Evolutionary conservation across 1,284 basidiomycete genomes (phyloP).

Genomic region (Cutaneotrichosporon sp.): DNA sequence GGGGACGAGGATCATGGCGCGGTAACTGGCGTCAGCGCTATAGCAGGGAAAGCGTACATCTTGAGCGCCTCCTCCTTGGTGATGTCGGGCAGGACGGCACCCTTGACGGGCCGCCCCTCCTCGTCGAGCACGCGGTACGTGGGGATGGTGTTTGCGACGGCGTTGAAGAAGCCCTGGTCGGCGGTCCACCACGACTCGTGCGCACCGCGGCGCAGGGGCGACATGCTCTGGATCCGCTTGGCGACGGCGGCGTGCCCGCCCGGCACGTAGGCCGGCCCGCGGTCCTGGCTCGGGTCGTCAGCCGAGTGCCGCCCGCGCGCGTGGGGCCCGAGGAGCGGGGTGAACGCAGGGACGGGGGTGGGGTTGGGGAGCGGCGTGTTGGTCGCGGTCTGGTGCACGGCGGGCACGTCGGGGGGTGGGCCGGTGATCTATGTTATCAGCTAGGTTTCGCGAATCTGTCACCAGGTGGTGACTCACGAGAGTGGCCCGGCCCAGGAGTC

Average conservation of each 20-base stretch:
- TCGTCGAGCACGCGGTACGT: constrained; percentile 81
- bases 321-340: constrained; percentile 30
- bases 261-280: constrained; percentile 40
- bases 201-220: constrained; percentile 45
- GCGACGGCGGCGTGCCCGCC: constrained; percentile 41
- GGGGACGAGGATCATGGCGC: constrained; percentile 80
- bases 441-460: not conserved
- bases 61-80: constrained; percentile 69
- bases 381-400: constrained; percentile 27
- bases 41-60: no score
- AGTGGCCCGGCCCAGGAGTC: constrained; percentile 7
- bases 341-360: constrained; percentile 38
- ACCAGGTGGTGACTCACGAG: constrained; percentile 5
- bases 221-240: constrained; percentile 38
- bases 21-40: constrained; percentile 60
- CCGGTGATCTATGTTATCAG: constrained; percentile 55
- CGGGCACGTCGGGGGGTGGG: constrained; percentile 41
- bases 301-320: constrained; percentile 25
- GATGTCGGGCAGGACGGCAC: constrained; percentile 71
- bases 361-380: constrained; percentile 40
- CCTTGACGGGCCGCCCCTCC: constrained; percentile 68
- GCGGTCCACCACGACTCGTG: constrained; percentile 53
- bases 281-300: constrained; percentile 22
- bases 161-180: constrained; percentile 51
- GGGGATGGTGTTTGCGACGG: constrained; percentile 60